A percentile compares a stretch with the other conserved stretches of the same genome.
Conservation (phyloP, 2,329 filamentous ascomycete genomes). For the Immersiporthe knoxdaviesiana region DNA sequence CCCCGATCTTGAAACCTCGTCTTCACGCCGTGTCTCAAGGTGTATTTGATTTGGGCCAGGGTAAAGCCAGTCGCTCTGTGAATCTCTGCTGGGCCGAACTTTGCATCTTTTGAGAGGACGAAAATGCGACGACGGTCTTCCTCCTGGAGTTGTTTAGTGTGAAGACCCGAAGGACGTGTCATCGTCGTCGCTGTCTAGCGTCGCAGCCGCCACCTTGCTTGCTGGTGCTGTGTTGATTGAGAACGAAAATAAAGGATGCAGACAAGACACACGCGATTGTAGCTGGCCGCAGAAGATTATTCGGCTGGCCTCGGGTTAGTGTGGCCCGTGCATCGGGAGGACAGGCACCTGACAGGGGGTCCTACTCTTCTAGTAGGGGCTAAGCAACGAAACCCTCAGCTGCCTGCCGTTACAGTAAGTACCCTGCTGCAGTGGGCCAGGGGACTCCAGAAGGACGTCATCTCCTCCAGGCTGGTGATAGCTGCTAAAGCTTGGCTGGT, state of each 20-base stretch:
- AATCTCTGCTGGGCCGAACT: conserved; percentile 2
- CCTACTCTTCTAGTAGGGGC: too few species aligned
- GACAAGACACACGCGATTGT: background rate
- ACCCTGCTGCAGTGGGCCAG: background rate
- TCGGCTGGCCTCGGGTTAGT: background rate
- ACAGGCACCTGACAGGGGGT: background rate
- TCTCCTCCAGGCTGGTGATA: background rate
- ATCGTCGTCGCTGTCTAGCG: background rate
- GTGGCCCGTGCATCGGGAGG: background rate
- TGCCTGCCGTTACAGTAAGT: too few species aligned
- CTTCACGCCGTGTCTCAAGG: background rate
- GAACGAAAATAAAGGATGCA: background rate
- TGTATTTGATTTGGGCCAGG: background rate
- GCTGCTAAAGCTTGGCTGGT: background rate
- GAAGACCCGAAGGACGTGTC: background rate
- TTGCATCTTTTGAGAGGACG: conserved; percentile 1
- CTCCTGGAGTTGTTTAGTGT: background rate
- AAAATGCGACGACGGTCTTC: background rate
- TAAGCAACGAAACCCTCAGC: too few species aligned
- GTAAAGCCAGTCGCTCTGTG: conserved; percentile 5
- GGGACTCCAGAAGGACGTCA: background rate
- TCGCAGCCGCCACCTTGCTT: background rate
- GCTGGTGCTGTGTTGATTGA: background rate
- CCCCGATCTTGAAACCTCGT: background rate
- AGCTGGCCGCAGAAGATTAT: background rate